Evolutionary conservation across 805 yeast genomes (phyloP).

Genomic region (Wickerhamiella sorbophila): DNA sequence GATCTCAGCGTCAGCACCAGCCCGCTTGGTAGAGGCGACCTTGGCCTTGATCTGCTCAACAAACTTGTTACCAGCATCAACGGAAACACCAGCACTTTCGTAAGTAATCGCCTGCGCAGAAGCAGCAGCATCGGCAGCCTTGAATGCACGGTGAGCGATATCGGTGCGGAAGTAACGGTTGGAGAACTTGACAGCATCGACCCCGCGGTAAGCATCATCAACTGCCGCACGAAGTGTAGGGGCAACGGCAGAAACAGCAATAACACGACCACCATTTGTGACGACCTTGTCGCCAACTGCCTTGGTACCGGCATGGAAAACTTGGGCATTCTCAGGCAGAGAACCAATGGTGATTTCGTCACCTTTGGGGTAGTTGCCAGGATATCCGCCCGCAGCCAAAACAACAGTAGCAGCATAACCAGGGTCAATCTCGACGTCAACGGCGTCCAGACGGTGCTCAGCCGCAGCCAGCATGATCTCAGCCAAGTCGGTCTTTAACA

Average conservation of each 20-base stretch:
- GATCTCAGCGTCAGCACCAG: slow-evolving; percentile 95
- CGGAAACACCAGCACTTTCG: slow-evolving; percentile 94
- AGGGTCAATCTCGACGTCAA: slow-evolving; percentile 35
- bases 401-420: slow-evolving; percentile 84
- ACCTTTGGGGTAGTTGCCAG: slow-evolving; percentile 73
- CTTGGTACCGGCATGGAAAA: slow-evolving; percentile 95
- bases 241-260: slow-evolving; percentile 85
- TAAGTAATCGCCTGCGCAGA: slow-evolving; percentile 50
- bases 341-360: slow-evolving; percentile 56
- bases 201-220: slow-evolving; percentile 73
- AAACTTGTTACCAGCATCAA: slow-evolving; percentile 82
- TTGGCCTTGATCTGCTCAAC: slow-evolving; percentile 81
- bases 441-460: slow-evolving; percentile 84
- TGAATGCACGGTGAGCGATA: slow-evolving; percentile 92
- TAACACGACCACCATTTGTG: slow-evolving; percentile 93
- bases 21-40: slow-evolving; percentile 83
- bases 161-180: slow-evolving; percentile 79
- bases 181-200: slow-evolving; percentile 53
- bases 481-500: slow-evolving; percentile 83
- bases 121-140: slow-evolving; percentile 28
- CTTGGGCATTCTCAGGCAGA: slow-evolving; percentile 44
- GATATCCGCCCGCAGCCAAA: slow-evolving; percentile 94
- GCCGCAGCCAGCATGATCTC: slow-evolving; percentile 87
- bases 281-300: slow-evolving; percentile 41
- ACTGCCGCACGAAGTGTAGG: slow-evolving; percentile 66